These are phyloP conservation scores for Backusella australiensis DNA, from an alignment of 192 early-diverging fungal genomes.

Conservation along the genomic window DNA sequence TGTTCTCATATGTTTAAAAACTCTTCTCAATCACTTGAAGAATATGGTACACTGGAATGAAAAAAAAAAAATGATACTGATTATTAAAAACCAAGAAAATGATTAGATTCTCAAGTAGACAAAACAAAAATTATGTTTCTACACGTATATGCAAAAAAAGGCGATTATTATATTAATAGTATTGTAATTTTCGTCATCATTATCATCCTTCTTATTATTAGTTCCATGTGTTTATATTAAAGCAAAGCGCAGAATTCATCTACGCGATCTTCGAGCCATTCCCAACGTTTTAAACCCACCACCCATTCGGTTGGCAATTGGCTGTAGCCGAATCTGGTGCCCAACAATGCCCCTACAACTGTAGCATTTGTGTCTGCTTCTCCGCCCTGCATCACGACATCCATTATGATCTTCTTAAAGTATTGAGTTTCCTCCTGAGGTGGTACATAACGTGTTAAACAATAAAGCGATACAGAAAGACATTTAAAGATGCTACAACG, in stretches of 20 bases:
- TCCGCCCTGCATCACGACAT: constrained; percentile 35
- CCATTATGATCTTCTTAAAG: constrained; percentile 35
- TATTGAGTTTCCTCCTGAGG: constrained; percentile 15
- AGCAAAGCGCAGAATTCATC: constrained; percentile 36
- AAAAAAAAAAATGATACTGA: no score
- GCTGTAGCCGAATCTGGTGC: constrained; percentile 29
- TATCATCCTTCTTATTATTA: not conserved
- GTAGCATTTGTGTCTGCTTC: constrained; percentile 38
- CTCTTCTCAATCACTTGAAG: no score
- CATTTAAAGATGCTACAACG: constrained; percentile 23
- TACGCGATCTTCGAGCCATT: constrained; percentile 35
- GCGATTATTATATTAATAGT: not conserved
- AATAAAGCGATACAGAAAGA: constrained; percentile 25
- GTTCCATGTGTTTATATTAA: not conserved
- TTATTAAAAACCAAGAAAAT: no score
- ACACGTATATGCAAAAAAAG: not conserved
- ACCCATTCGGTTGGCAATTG: constrained; percentile 37
- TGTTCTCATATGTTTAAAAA: no score
- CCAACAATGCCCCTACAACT: constrained; percentile 30
- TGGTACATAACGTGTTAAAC: constrained; percentile 32
- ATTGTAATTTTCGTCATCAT: not conserved
- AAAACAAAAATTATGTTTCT: no score
- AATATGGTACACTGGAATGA: no score
- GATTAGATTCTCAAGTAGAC: no score
- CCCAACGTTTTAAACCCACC: constrained; percentile 36